Conservation (phyloP, 805 yeast species). For the Kluyveromyces siamensis region DNA sequence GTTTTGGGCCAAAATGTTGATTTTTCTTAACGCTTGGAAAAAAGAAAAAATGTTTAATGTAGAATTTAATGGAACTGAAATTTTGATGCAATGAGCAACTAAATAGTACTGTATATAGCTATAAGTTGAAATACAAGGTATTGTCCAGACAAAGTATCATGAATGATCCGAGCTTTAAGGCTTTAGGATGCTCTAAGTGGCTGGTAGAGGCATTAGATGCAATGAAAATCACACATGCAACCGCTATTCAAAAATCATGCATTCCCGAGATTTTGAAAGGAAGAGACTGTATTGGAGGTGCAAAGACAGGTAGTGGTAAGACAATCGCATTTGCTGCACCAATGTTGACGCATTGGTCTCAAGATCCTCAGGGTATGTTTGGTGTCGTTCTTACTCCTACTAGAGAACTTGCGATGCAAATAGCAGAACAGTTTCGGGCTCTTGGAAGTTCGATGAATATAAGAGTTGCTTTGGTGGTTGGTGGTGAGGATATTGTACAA, state of each 20-base stretch:
- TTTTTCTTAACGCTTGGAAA: not conserved
- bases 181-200: conserved; percentile 80
- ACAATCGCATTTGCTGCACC: conserved; percentile 98
- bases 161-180: conserved; percentile 33
- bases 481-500: conserved; percentile 89
- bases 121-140: not conserved
- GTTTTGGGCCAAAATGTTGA: not conserved
- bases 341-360: conserved; percentile 88
- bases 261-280: conserved; percentile 78
- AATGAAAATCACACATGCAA: conserved; percentile 78
- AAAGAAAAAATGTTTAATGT: not conserved
- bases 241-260: conserved; percentile 79
- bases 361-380: conserved; percentile 87
- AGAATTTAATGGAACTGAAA: not conserved
- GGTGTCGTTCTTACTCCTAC: conserved; percentile 89
- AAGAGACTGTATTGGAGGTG: conserved; percentile 93
- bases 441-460: conserved; percentile 85
- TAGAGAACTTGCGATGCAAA: conserved; percentile 90
- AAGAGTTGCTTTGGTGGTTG: conserved; percentile 75
- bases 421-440: conserved; percentile 93
- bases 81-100: not conserved
- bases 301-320: conserved; percentile 96
- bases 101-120: not conserved
- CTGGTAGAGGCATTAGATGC: conserved; percentile 68
- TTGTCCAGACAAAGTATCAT: not conserved